Conservation (phyloP, 805 yeast genomes). For the Lipomyces yamanashiensis region DNA sequence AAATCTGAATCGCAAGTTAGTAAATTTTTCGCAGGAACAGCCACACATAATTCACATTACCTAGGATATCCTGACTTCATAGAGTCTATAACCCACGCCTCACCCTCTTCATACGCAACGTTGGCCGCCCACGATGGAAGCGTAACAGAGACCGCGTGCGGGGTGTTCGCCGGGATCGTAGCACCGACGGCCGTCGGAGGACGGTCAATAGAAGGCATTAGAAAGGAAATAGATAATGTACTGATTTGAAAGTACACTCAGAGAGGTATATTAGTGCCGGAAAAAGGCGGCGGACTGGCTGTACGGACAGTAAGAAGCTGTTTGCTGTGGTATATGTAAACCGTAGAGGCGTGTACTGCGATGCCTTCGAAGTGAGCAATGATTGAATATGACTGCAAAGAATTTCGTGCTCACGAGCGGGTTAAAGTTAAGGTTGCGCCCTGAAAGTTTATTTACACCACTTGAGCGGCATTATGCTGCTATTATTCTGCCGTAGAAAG, state of each 20-base stretch:
- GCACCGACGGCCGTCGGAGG: constrained; percentile 62
- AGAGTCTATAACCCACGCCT: constrained; percentile 72
- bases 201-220: constrained; percentile 32
- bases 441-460: neutral
- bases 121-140: constrained; percentile 95
- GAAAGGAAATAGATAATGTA: neutral
- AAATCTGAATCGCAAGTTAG: constrained; percentile 39
- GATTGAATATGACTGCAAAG: neutral
- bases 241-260: neutral
- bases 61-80: constrained; percentile 92
- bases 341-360: neutral
- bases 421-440: neutral
- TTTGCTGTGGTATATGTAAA: no score
- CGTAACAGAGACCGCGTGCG: constrained; percentile 93
- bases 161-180: constrained; percentile 85
- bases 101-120: constrained; percentile 90
- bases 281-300: neutral
- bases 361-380: neutral
- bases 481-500: no score
- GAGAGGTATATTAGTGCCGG: neutral
- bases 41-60: constrained; percentile 56
- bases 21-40: constrained; percentile 69
- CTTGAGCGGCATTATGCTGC: no score
- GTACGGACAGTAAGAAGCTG: no score
- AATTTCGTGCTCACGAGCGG: no score